These are phyloP conservation scores for Populus alba DNA, from an alignment of 345 rosid genomes.

Conservation along the genomic window DNA sequence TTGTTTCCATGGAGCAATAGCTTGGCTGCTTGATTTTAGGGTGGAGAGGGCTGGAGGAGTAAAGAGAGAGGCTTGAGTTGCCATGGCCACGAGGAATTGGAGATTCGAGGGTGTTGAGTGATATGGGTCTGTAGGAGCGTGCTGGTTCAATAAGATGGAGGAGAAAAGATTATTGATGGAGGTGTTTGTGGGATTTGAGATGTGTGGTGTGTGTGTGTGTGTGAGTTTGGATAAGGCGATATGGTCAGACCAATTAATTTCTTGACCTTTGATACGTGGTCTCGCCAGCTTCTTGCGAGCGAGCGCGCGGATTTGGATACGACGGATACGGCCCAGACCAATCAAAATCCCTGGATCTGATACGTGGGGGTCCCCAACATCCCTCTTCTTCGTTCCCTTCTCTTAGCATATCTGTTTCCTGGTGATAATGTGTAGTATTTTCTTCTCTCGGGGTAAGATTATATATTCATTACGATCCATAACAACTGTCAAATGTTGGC, in stretches of 20 bases:
- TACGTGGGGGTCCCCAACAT: slow-evolving; percentile 21
- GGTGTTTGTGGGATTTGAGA: slow-evolving; percentile 10
- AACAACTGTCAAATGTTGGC: too few relatives aligned
- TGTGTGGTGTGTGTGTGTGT: slow-evolving; percentile 17
- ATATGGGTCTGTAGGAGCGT: too few relatives aligned
- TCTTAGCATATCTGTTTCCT: not conserved
- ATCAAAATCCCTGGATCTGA: slow-evolving; percentile 38
- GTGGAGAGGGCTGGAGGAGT: slow-evolving; percentile 48
- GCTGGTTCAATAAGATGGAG: not conserved
- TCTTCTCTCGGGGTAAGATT: too few relatives aligned
- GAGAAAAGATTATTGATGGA: not conserved
- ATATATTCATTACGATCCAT: too few relatives aligned
- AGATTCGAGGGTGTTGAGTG: not conserved
- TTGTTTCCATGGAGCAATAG: slow-evolving; percentile 44
- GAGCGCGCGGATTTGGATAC: not conserved
- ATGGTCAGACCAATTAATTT: slow-evolving; percentile 39
- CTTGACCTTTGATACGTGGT: slow-evolving; percentile 27
- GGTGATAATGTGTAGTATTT: too few relatives aligned
- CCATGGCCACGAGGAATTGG: slow-evolving; percentile 39
- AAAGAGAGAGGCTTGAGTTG: slow-evolving; percentile 65
- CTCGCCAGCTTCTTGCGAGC: slow-evolving; percentile 12
- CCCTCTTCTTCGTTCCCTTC: not conserved
- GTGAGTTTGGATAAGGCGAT: slow-evolving; percentile 48
- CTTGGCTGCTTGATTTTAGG: slow-evolving; percentile 41
- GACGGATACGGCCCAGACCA: slow-evolving; percentile 23